Conservation (phyloP, 352 stramenopile species). For the Pythium insidiosum region DNA sequence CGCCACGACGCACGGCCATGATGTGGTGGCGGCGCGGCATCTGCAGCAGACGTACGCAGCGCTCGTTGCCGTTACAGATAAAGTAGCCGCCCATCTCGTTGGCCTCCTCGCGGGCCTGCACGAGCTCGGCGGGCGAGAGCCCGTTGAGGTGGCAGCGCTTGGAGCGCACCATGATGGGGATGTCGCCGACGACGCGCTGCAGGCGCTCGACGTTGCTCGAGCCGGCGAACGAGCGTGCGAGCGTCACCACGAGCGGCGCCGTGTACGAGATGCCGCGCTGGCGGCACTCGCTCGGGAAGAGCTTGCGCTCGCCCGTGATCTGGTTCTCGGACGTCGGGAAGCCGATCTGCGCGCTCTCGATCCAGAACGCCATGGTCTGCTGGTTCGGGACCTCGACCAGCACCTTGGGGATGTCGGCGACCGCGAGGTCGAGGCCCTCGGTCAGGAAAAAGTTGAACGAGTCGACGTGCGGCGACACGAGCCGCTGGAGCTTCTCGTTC, state of each 20-base stretch:
- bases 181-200: constrained; percentile 87
- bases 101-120: constrained; percentile 88
- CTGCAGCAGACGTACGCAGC: constrained; percentile 97
- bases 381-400: constrained; percentile 88
- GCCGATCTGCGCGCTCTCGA: constrained; percentile 94
- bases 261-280: constrained; percentile 96
- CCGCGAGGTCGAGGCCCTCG: constrained; percentile 89
- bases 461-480: constrained; percentile 96
- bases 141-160: constrained; percentile 93
- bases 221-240: constrained; percentile 73
- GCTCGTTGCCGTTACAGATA: constrained; percentile 99
- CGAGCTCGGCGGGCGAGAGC: constrained; percentile 81
- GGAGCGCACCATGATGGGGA: constrained; percentile 98
- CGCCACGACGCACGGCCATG: constrained; percentile 93
- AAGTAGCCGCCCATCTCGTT: constrained; percentile 99
- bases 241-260: constrained; percentile 90
- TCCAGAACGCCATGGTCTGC: constrained; percentile 75
- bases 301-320: constrained; percentile 77
- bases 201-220: constrained; percentile 81
- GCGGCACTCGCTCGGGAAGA: constrained; percentile 93
- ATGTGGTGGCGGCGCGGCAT: constrained; percentile 86
- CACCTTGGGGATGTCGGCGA: constrained; percentile 88
- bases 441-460: constrained; percentile 98
- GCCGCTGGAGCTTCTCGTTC: constrained; percentile 79
- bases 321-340: constrained; percentile 82